Conservation (phyloP, 345 rosid species). For the Lenwebbia sp. region DNA sequence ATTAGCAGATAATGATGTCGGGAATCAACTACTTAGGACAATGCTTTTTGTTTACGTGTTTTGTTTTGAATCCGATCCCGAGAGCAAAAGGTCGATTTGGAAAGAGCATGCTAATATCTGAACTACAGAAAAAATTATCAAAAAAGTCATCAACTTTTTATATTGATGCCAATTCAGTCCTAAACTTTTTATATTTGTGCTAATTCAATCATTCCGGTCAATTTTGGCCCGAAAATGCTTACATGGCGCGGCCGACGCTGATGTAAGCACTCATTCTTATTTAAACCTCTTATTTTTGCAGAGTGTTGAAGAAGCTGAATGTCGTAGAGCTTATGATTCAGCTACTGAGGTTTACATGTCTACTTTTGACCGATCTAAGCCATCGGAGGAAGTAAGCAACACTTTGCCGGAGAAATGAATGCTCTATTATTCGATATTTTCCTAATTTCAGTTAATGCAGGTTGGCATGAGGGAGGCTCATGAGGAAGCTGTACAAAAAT, state of each 20-base stretch:
- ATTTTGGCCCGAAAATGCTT: too few relatives aligned
- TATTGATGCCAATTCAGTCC: too few relatives aligned
- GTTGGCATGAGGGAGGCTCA: conserved; percentile 78
- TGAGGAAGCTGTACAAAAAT: conserved; percentile 73
- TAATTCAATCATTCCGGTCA: too few relatives aligned
- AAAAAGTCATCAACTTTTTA: too few relatives aligned
- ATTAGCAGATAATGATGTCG: neutral
- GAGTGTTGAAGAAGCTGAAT: conserved; percentile 99
- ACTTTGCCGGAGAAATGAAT: neutral
- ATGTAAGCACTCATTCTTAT: neutral
- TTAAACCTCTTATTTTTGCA: conserved; percentile 7
- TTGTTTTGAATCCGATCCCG: neutral
- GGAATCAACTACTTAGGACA: neutral
- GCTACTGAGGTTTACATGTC: conserved; percentile 67
- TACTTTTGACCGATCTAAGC: conserved; percentile 58
- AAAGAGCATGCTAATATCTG: neutral
- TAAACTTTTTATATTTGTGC: too few relatives aligned
- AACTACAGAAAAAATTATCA: too few relatives aligned
- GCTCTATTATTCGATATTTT: conserved; percentile 1
- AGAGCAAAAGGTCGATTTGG: neutral
- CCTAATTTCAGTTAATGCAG: conserved; percentile 32
- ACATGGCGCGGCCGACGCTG: too few relatives aligned
- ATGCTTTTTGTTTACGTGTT: neutral
- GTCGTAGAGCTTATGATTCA: conserved; percentile 81
- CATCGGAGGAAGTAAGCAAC: conserved; percentile 75